Percentiles rank a stretch among this genome's conserved stretches.
phyloP scores from a whole-genome alignment of 352 stramenopile genomes.

The Globisporangium paddicum region DNA sequence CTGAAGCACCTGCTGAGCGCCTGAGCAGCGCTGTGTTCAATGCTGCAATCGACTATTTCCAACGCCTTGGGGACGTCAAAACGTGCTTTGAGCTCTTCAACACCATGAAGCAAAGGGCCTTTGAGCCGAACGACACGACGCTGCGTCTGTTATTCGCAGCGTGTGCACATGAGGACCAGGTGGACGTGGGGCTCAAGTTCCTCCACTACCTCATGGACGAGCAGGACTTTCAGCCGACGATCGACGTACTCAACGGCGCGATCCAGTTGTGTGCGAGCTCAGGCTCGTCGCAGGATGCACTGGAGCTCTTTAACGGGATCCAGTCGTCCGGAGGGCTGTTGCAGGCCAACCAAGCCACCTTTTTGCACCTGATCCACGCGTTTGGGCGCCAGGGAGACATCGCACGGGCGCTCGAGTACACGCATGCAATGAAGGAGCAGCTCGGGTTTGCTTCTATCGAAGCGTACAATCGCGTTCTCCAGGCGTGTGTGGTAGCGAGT shows the following conservation, averaged over 20 bases:
- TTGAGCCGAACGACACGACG: constrained; percentile 40
- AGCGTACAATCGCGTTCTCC: constrained; percentile 55
- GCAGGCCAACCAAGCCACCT: constrained; percentile 33
- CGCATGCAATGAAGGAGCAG: constrained; percentile 36
- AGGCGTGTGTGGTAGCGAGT: constrained; percentile 45
- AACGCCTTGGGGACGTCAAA: constrained; percentile 41
- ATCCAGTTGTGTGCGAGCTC: constrained; percentile 47
- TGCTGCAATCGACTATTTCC: constrained; percentile 59
- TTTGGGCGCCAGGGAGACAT: constrained; percentile 52
- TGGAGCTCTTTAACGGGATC: constrained; percentile 49
- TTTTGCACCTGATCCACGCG: constrained; percentile 43
- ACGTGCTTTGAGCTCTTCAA: constrained; percentile 53
- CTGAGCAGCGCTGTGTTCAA: constrained; percentile 59
- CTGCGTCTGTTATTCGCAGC: constrained; percentile 57
- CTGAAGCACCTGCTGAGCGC: constrained; percentile 22
- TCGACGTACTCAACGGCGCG: constrained; percentile 46
- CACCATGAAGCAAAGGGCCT: constrained; percentile 40
- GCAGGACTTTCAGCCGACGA: constrained; percentile 31
- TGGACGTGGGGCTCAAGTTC: constrained; percentile 51
- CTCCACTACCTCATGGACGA: constrained; percentile 52
- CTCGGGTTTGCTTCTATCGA: constrained; percentile 29
- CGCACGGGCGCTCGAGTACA: constrained; percentile 28
- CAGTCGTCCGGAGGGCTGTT: constrained; percentile 30
- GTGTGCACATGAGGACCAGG: constrained; percentile 36
- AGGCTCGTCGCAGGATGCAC: constrained; percentile 34